phyloP scores from a whole-genome alignment of 2,329 filamentous ascomycete genomes.

The Colletotrichum sp. region DNA sequence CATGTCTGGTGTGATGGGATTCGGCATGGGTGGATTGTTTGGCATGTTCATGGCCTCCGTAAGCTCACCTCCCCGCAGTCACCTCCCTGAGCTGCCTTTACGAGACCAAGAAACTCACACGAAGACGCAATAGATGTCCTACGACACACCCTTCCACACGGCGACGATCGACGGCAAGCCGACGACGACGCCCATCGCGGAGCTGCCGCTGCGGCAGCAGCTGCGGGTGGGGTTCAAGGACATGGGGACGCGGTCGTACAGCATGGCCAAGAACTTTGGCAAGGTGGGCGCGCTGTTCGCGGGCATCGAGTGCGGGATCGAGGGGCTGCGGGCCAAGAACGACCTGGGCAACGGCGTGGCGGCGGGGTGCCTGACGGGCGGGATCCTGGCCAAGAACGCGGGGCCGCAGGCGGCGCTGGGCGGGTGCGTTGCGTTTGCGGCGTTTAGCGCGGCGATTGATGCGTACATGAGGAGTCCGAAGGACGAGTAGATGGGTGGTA shows the following conservation, averaged over 20 bases:
- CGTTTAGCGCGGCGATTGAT: slow-evolving; percentile 91
- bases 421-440: slow-evolving; percentile 92
- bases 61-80: slow-evolving; percentile 37
- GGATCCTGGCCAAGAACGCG: slow-evolving; percentile 82
- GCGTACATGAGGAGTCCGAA: slow-evolving; percentile 84
- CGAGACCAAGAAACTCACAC: neutral
- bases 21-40: slow-evolving; percentile 91
- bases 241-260: slow-evolving; percentile 85
- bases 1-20: slow-evolving; percentile 92
- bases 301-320: slow-evolving; percentile 95
- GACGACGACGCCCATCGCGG: slow-evolving; percentile 47
- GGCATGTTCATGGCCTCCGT: slow-evolving; percentile 98
- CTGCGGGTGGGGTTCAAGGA: slow-evolving; percentile 88
- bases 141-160: slow-evolving; percentile 85
- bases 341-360: slow-evolving; percentile 87
- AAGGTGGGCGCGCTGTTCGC: slow-evolving; percentile 90
- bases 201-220: slow-evolving; percentile 85
- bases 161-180: slow-evolving; percentile 39
- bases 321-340: slow-evolving; percentile 91
- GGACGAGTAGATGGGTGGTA: slow-evolving; percentile 48
- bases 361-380: slow-evolving; percentile 90
- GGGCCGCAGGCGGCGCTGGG: slow-evolving; percentile 88
- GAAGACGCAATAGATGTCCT: slow-evolving; percentile 76
- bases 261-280: slow-evolving; percentile 92
- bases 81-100: neutral